Evolutionary conservation across 306 rosid genomes (phyloP).

Genomic region (Benincasa hispida): DNA sequence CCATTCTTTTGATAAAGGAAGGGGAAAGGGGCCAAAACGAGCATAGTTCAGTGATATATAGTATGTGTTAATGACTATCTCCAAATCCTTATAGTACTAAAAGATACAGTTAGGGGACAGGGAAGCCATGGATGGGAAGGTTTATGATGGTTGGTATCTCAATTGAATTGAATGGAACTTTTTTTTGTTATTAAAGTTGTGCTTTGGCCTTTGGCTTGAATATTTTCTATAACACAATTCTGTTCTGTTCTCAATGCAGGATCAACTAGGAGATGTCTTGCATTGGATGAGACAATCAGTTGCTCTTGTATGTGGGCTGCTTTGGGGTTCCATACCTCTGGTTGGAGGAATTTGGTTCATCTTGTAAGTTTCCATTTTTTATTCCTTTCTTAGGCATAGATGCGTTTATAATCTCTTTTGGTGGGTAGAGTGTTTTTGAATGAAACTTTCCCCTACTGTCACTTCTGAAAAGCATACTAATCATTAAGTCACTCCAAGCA

Average conservation of each 20-base stretch:
- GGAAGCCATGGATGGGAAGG: not conserved
- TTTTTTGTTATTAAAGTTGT: not conserved
- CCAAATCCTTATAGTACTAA: too few relatives aligned
- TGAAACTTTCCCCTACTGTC: not conserved
- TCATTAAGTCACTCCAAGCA: not conserved
- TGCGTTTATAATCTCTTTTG: not conserved
- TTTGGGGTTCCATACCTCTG: conserved; percentile 85
- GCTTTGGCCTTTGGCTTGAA: not conserved
- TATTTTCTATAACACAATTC: not conserved
- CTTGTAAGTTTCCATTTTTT: conserved; percentile 1
- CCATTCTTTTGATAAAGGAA: not conserved
- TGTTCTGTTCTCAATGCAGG: conserved; percentile 7
- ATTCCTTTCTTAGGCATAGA: not conserved
- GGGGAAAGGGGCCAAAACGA: not conserved
- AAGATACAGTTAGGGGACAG: not conserved
- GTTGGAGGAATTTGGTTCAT: conserved; percentile 71
- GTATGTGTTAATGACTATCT: too few relatives aligned
- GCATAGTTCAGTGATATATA: too few relatives aligned
- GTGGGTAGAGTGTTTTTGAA: not conserved
- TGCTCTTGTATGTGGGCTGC: conserved; percentile 62
- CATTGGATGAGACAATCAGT: conserved; percentile 90
- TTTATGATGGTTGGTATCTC: not conserved
- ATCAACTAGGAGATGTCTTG: conserved; percentile 93
- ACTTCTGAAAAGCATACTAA: not conserved
- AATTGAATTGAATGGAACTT: not conserved